phyloP scores from a whole-genome alignment of 2,329 filamentous ascomycete genomes.

The Penicillium sp. region DNA sequence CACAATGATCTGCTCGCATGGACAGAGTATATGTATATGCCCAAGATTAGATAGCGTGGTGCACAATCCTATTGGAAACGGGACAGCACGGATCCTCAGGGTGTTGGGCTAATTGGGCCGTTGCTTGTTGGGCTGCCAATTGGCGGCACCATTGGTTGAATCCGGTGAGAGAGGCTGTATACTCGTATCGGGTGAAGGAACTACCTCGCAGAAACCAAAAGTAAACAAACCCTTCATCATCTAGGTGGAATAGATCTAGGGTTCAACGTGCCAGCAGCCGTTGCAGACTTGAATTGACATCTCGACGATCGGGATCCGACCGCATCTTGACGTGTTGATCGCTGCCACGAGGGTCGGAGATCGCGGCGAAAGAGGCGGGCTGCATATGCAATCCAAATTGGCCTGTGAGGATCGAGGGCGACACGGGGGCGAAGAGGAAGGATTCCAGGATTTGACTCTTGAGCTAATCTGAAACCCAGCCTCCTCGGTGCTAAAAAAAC shows the following conservation, averaged over 20 bases:
- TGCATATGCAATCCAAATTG: slow-evolving; percentile 11
- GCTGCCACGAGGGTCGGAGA: slow-evolving; percentile 15
- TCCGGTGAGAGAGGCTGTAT: too few species aligned
- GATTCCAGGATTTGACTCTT: background rate
- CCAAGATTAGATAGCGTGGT: too few species aligned
- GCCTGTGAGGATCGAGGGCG: slow-evolving; percentile 6
- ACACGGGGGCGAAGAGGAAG: too few species aligned
- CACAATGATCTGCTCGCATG: too few species aligned
- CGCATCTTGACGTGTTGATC: slow-evolving; percentile 9
- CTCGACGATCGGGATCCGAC: background rate
- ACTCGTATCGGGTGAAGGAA: too few species aligned
- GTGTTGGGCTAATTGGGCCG: slow-evolving; percentile 8
- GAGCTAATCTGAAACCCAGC: slow-evolving; percentile 20
- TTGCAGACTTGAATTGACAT: slow-evolving; percentile 3
- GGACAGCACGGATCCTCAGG: slow-evolving; percentile 9
- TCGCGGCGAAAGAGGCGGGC: background rate
- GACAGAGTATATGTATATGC: too few species aligned
- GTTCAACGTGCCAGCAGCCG: background rate
- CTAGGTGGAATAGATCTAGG: too few species aligned
- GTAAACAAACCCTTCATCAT: too few species aligned
- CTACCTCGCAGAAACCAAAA: too few species aligned
- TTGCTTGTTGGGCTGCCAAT: slow-evolving; percentile 10
- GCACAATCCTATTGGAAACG: slow-evolving; percentile 4
- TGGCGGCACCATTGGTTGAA: slow-evolving; percentile 2
- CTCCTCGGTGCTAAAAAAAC: slow-evolving; percentile 6